These are phyloP conservation scores for Zoysia pacifica DNA, from an alignment of 176 grass and related monocot genomes.

Conservation along the genomic window DNA sequence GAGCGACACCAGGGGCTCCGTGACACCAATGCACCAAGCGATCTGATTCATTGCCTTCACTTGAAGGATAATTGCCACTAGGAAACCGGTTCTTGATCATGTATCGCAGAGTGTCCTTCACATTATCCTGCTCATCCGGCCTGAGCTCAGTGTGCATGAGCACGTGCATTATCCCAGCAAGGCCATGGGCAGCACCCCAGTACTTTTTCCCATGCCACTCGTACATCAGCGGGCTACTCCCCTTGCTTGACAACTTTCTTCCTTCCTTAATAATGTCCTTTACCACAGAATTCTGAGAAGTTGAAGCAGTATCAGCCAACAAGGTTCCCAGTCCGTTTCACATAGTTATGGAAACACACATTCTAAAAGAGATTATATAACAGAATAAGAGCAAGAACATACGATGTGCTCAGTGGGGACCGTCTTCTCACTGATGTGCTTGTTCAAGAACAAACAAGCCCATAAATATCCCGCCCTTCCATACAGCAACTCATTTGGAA, in stretches of 20 bases:
- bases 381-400: not conserved
- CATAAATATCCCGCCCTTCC: slow-evolving; percentile 92
- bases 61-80: slow-evolving; percentile 74
- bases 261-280: slow-evolving; percentile 81
- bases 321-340: slow-evolving; percentile 12
- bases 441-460: slow-evolving; percentile 94
- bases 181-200: slow-evolving; percentile 89
- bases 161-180: slow-evolving; percentile 85
- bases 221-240: slow-evolving; percentile 73
- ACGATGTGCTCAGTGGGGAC: slow-evolving; percentile 62
- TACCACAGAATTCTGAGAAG: slow-evolving; percentile 48
- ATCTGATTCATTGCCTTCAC: slow-evolving; percentile 63
- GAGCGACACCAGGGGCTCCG: slow-evolving; percentile 82
- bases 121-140: slow-evolving; percentile 56
- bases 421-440: slow-evolving; percentile 60
- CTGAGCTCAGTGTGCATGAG: slow-evolving; percentile 71
- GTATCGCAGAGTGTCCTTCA: slow-evolving; percentile 77
- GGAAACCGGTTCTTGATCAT: slow-evolving; percentile 82
- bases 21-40: slow-evolving; percentile 89
- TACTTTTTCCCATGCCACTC: slow-evolving; percentile 87
- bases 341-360: not conserved
- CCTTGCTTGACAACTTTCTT: slow-evolving; percentile 57
- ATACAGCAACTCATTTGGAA: slow-evolving; percentile 79
- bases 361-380: not conserved
- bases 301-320: slow-evolving; percentile 20